These are phyloP conservation scores for Yamadazyma triangularis DNA, from an alignment of 1,139 yeast genomes.

Conservation along the genomic window DNA sequence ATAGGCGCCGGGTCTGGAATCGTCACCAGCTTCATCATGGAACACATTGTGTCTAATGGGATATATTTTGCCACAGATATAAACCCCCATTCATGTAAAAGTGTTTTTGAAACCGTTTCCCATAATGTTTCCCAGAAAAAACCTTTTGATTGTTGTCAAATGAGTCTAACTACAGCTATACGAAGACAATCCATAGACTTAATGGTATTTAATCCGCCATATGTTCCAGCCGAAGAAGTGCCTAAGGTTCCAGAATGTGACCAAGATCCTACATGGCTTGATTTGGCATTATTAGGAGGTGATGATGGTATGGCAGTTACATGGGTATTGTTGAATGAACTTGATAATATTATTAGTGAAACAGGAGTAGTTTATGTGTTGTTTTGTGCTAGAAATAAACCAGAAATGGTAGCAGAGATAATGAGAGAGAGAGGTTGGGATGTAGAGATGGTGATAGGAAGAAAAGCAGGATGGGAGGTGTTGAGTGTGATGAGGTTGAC, in stretches of 20 bases:
- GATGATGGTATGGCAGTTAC: conserved; percentile 86
- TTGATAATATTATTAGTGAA: conserved; percentile 44
- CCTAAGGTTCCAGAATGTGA: conserved; percentile 52
- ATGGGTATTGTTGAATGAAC: conserved; percentile 48
- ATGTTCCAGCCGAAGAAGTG: conserved; percentile 77
- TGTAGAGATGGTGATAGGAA: conserved; percentile 44
- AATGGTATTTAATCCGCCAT: conserved; percentile 89
- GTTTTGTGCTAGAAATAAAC: conserved; percentile 86
- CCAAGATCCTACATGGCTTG: conserved; percentile 66
- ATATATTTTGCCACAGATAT: conserved; percentile 69
- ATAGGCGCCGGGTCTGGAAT: conserved; percentile 92
- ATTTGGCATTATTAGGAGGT: conserved; percentile 87
- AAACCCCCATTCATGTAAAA: conserved; percentile 68
- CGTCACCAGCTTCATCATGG: conserved; percentile 68
- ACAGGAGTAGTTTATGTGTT: conserved; percentile 75
- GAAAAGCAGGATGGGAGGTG: conserved; percentile 97
- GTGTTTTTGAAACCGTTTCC: conserved; percentile 47
- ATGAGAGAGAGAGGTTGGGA: conserved; percentile 57
- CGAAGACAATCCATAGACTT: conserved; percentile 53
- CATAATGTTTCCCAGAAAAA: conserved; percentile 26
- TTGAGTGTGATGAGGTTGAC: conserved; percentile 67
- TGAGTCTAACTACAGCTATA: conserved; percentile 52
- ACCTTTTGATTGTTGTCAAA: conserved; percentile 52
- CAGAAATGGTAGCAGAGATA: conserved; percentile 47
- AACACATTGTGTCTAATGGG: conserved; percentile 46